These are phyloP conservation scores for Fragaria vesca DNA, from an alignment of 306 rosid species.

Conservation along the genomic window DNA sequence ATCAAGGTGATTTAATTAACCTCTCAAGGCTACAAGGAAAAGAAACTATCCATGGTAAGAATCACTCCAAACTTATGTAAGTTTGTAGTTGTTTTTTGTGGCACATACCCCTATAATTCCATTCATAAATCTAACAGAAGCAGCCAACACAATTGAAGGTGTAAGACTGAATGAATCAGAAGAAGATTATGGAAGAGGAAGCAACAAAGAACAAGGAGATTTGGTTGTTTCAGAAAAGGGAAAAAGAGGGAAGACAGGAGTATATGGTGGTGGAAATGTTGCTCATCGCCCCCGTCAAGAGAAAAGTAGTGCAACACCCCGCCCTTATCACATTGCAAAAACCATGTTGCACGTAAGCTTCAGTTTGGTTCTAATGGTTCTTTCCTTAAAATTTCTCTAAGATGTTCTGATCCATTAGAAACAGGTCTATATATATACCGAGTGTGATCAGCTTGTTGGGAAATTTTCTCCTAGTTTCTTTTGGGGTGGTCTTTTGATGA, in stretches of 20 bases:
- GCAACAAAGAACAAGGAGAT: background rate
- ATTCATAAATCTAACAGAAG: background rate
- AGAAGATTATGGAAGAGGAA: background rate
- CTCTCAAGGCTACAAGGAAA: constrained; percentile 3
- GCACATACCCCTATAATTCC: background rate
- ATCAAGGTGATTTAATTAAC: background rate
- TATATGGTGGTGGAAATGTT: constrained; percentile 19
- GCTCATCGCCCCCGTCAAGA: background rate
- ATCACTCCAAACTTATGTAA: background rate
- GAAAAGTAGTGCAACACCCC: constrained; percentile 6
- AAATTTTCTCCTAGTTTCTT: background rate
- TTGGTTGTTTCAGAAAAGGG: constrained; percentile 3
- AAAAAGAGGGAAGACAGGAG: constrained; percentile 20
- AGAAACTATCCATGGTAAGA: constrained; percentile 15
- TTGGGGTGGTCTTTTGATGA: background rate
- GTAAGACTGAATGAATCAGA: background rate
- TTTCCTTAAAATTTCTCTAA: constrained; percentile 14
- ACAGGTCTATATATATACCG: background rate
- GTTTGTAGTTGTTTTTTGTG: background rate
- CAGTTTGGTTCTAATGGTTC: constrained; percentile 4
- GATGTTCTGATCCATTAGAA: background rate
- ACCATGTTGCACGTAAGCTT: constrained; percentile 13
- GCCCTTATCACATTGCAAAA: background rate
- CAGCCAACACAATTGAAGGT: background rate
- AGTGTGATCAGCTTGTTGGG: background rate